Conservation (phyloP, 768 basidiomycete genomes). For the Pisolithus microcarpus region DNA sequence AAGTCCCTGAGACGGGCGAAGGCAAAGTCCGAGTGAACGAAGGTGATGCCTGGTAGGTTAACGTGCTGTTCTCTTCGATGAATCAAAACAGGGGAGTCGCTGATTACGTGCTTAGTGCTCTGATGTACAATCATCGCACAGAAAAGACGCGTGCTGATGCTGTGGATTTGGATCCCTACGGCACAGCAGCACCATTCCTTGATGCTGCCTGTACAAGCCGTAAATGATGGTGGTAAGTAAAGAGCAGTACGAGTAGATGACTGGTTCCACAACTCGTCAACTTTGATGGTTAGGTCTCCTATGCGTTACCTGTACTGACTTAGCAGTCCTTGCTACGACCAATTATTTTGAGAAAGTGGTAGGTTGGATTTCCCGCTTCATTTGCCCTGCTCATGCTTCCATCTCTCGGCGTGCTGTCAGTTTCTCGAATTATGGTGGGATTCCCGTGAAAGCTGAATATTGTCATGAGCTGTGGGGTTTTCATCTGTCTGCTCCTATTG, state of each 20-base stretch:
- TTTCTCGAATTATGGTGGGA: constrained; percentile 92
- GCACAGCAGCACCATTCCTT: constrained; percentile 94
- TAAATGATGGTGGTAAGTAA: constrained; percentile 78
- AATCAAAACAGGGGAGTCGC: neutral
- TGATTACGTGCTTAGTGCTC: constrained; percentile 41
- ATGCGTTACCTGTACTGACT: constrained; percentile 94
- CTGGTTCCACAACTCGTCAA: neutral
- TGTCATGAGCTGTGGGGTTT: constrained; percentile 74
- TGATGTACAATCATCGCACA: constrained; percentile 86
- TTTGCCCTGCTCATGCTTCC: neutral
- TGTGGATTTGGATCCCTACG: constrained; percentile 97
- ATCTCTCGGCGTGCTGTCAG: constrained; percentile 32
- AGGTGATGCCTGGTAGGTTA: constrained; percentile 84
- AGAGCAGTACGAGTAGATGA: neutral
- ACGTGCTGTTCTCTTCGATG: neutral
- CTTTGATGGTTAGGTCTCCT: constrained; percentile 57
- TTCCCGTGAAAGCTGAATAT: constrained; percentile 87
- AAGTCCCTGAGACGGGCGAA: constrained; percentile 17
- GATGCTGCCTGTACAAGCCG: constrained; percentile 87
- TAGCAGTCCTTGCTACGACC: constrained; percentile 85
- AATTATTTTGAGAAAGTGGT: constrained; percentile 99
- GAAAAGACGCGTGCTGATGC: constrained; percentile 76
- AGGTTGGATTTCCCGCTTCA: neutral
- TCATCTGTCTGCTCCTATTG: neutral
- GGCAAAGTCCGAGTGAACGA: constrained; percentile 76